Conservation (phyloP, 2,329 filamentous ascomycete genomes). For the Colletotrichum melonis region DNA sequence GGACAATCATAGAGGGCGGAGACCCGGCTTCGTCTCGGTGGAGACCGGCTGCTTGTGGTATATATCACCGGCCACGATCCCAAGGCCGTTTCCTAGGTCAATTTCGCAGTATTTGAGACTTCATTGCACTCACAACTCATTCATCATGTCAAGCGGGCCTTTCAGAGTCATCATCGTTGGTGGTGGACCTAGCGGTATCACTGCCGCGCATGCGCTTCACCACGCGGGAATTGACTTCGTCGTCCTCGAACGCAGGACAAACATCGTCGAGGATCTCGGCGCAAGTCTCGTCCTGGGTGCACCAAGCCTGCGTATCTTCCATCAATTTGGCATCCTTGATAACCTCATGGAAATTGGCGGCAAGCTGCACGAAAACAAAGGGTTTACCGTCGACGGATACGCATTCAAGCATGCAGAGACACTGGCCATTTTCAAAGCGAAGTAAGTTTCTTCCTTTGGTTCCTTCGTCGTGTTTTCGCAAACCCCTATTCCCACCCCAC, state of each 20-base stretch:
- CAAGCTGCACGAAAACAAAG: background rate
- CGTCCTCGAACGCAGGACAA: slow-evolving; percentile 43
- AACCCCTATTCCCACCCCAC: no score
- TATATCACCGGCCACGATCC: background rate
- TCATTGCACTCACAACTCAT: background rate
- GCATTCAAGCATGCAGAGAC: slow-evolving; percentile 9
- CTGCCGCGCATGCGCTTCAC: slow-evolving; percentile 44
- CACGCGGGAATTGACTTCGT: slow-evolving; percentile 48
- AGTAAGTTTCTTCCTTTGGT: slow-evolving; percentile 5
- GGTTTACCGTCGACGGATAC: slow-evolving; percentile 4
- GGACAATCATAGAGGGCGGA: background rate
- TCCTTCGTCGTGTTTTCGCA: no score
- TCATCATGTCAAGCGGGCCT: slow-evolving; percentile 41
- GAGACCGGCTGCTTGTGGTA: background rate
- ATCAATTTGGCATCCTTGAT: slow-evolving; percentile 45
- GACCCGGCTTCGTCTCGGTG: background rate
- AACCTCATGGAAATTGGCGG: slow-evolving; percentile 14
- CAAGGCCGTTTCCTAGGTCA: background rate
- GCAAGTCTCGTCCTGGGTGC: slow-evolving; percentile 43
- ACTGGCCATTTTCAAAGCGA: background rate
- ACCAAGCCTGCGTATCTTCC: slow-evolving; percentile 41
- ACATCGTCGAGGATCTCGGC: slow-evolving; percentile 42
- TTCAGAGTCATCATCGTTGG: slow-evolving; percentile 47
- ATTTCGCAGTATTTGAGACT: background rate
- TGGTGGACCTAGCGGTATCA: slow-evolving; percentile 44